Percentiles rank a stretch among this genome's conserved stretches.
These are phyloP conservation scores for Syzygium syzygioides DNA, from an alignment of 441 rosid species.

Conservation along the genomic window DNA sequence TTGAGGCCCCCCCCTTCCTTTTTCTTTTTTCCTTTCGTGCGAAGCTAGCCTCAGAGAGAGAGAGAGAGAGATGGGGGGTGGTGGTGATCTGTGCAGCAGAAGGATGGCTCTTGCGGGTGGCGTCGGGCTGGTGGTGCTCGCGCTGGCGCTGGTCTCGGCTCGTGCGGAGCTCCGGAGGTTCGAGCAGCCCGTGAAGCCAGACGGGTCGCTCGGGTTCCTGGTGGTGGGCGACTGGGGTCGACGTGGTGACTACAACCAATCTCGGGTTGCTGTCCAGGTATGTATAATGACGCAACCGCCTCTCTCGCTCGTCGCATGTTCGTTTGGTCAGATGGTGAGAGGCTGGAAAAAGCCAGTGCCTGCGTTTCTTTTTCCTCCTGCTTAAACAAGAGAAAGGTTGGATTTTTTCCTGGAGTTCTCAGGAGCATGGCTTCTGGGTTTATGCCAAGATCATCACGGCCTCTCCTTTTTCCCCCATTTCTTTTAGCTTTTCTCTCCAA, in stretches of 20 bases:
- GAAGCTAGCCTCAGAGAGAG: neutral
- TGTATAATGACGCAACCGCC: too few relatives aligned
- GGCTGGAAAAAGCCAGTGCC: neutral
- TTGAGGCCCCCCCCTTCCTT: too few relatives aligned
- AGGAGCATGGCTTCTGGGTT: neutral
- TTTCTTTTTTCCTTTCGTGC: neutral
- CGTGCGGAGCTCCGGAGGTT: neutral
- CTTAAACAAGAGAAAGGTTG: neutral
- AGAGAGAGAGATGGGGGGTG: neutral
- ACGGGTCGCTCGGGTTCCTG: neutral
- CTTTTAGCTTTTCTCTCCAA: neutral
- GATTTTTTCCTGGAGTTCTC: neutral
- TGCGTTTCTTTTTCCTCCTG: neutral
- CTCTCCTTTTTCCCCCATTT: neutral
- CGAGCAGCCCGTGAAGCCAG: neutral
- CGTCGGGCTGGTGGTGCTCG: neutral
- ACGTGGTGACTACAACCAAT: neutral
- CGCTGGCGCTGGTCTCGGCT: neutral
- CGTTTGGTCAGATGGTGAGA: neutral
- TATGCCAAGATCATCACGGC: neutral
- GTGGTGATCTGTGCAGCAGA: neutral
- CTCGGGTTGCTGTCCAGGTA: neutral
- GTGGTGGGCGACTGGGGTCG: conserved; percentile 2
- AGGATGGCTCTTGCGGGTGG: neutral
- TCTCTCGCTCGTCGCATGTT: neutral